A percentile compares a stretch with the other conserved stretches of the same genome.
These are phyloP conservation scores for Diaporthe ilicicola DNA, from an alignment of 2,329 filamentous ascomycete genomes.

Conservation along the genomic window DNA sequence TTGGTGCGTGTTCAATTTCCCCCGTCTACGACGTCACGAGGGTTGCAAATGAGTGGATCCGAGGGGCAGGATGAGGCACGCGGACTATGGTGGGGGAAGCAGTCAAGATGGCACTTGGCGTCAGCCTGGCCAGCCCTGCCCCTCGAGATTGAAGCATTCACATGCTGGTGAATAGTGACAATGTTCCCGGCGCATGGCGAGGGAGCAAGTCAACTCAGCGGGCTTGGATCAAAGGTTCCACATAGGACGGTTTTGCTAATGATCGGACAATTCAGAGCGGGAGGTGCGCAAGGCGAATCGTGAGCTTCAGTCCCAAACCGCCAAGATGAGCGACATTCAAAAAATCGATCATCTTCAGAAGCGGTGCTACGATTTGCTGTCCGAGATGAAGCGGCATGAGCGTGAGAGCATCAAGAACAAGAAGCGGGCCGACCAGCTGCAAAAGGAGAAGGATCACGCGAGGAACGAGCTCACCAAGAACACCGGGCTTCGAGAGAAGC, in stretches of 20 bases:
- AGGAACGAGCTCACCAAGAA: constrained; percentile 91
- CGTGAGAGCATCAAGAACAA: constrained; percentile 96
- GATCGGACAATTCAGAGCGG: constrained; percentile 69
- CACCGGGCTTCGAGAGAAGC: constrained; percentile 89
- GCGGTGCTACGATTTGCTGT: constrained; percentile 88
- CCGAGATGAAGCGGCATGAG: constrained; percentile 95
- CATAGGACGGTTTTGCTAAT: constrained; percentile 34
- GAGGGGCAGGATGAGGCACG: constrained; percentile 13
- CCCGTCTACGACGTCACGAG: constrained; percentile 21
- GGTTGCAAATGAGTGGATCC: background rate
- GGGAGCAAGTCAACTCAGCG: background rate
- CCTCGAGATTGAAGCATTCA: background rate
- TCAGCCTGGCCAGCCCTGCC: background rate
- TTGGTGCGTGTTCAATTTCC: constrained; percentile 67
- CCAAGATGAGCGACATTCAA: constrained; percentile 90
- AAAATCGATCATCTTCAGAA: constrained; percentile 92
- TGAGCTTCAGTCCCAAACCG: constrained; percentile 86
- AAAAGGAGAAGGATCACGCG: constrained; percentile 95
- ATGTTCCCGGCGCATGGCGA: background rate
- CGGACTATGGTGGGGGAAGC: constrained; percentile 17
- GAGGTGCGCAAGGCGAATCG: constrained; percentile 94
- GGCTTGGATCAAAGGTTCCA: background rate
- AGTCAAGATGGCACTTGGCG: background rate
- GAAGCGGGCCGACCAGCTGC: constrained; percentile 90
- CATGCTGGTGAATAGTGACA: background rate